These are phyloP conservation scores for Podospora pseudocomata DNA, from an alignment of 495 filamentous ascomycete species.

Conservation along the genomic window DNA sequence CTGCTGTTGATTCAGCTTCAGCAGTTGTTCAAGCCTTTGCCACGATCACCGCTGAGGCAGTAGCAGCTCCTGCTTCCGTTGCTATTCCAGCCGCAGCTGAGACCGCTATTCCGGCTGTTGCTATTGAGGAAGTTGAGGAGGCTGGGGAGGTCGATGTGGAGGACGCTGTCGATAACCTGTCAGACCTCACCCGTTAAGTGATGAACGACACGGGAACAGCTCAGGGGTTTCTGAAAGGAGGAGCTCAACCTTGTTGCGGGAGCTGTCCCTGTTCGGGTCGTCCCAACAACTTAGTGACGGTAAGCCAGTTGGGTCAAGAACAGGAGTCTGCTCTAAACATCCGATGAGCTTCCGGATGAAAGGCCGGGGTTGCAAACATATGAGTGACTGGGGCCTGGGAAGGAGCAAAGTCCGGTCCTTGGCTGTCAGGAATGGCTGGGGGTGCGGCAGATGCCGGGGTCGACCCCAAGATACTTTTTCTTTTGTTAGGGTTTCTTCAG, in stretches of 20 bases:
- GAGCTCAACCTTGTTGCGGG: neutral
- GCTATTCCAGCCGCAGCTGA: slow-evolving; percentile 16
- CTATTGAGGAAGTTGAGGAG: neutral
- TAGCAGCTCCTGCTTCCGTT: slow-evolving; percentile 11
- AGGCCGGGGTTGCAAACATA: neutral
- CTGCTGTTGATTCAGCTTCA: slow-evolving; percentile 9
- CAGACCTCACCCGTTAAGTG: slow-evolving; percentile 30
- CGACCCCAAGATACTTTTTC: no score
- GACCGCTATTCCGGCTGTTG: slow-evolving; percentile 6
- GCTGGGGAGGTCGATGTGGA: neutral
- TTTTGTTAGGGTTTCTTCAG: neutral
- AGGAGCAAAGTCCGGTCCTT: neutral
- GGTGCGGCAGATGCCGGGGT: neutral
- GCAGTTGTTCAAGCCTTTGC: slow-evolving; percentile 10
- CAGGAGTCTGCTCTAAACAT: slow-evolving; percentile 1
- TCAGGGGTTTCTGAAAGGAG: neutral
- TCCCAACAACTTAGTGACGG: neutral
- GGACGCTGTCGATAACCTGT: slow-evolving; percentile 21
- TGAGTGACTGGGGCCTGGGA: neutral
- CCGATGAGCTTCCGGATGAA: slow-evolving; percentile 1
- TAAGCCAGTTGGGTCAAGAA: neutral
- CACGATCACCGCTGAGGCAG: neutral
- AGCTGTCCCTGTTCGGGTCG: neutral
- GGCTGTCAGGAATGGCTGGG: neutral
- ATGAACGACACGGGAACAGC: neutral